Evolutionary conservation across 2,329 filamentous ascomycete genomes (phyloP).

Genomic region (Monosporascus sp.): DNA sequence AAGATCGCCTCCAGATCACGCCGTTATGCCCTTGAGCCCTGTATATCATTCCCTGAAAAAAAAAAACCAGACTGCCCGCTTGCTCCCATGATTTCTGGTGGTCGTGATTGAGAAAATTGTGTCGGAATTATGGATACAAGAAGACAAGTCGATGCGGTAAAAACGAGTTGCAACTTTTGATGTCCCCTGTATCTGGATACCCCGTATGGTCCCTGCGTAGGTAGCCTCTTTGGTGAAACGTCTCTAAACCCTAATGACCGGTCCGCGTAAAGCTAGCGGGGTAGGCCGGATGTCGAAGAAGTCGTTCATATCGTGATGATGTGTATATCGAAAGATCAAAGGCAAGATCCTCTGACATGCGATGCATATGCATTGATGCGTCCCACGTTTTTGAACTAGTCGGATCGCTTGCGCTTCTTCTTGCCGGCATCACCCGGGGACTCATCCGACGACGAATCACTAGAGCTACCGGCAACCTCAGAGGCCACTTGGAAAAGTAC

Average conservation of each 20-base stretch:
- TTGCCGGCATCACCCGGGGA: constrained; percentile 43
- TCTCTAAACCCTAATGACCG: constrained; percentile 24
- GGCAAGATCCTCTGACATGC: neutral
- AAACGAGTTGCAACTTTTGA: constrained; percentile 31
- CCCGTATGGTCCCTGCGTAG: constrained; percentile 14
- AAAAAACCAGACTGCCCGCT: constrained; percentile 11
- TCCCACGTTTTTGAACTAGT: constrained; percentile 36
- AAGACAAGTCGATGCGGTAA: constrained; percentile 34
- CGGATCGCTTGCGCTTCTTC: constrained; percentile 76
- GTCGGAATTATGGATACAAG: constrained; percentile 39
- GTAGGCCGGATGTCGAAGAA: constrained; percentile 28
- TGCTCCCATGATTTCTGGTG: constrained; percentile 16
- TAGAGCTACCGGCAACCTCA: constrained; percentile 62
- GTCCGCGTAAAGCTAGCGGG: constrained; percentile 25
- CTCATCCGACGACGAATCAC: constrained; percentile 52
- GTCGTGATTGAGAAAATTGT: constrained; percentile 30
- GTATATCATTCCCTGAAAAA: constrained; percentile 13
- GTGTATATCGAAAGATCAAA: constrained; percentile 25
- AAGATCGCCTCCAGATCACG: constrained; percentile 19
- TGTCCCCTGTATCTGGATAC: constrained; percentile 28
- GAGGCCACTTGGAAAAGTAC: constrained; percentile 78
- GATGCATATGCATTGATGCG: neutral
- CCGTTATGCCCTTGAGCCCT: constrained; percentile 21
- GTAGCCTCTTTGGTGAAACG: constrained; percentile 11
- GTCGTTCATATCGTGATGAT: constrained; percentile 37